Conservation (phyloP, 2,329 filamentous ascomycete genomes). For the Zopfia rhizophila region DNA sequence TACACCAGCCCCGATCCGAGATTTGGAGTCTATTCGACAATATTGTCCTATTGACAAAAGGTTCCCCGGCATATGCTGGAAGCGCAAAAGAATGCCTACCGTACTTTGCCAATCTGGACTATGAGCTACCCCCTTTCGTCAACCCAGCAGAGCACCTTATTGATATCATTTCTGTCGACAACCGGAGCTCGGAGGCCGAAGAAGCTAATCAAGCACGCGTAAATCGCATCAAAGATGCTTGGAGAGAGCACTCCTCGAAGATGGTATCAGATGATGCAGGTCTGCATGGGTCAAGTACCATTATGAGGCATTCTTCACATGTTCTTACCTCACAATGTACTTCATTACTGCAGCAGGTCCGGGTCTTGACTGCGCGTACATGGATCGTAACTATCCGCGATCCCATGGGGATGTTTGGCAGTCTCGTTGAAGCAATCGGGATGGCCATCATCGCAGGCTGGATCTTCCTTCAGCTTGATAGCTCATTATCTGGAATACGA, state of each 20-base stretch:
- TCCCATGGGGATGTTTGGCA: slow-evolving; percentile 77
- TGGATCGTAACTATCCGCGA: slow-evolving; percentile 79
- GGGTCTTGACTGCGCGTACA: slow-evolving; percentile 74
- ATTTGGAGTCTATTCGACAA: slow-evolving; percentile 83
- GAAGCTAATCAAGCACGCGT: slow-evolving; percentile 68
- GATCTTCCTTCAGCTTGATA: slow-evolving; percentile 74
- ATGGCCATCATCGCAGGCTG: slow-evolving; percentile 80
- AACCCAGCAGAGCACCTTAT: slow-evolving; percentile 83
- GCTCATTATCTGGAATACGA: slow-evolving; percentile 76
- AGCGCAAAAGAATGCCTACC: slow-evolving; percentile 66
- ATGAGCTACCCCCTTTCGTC: slow-evolving; percentile 74
- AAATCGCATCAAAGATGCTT: slow-evolving; percentile 68
- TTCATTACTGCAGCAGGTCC: slow-evolving; percentile 69
- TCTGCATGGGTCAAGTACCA: slow-evolving; percentile 4
- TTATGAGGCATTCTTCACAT: slow-evolving; percentile 17
- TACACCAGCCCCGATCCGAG: slow-evolving; percentile 81
- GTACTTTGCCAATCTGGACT: slow-evolving; percentile 71
- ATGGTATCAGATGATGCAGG: slow-evolving; percentile 23
- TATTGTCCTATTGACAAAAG: slow-evolving; percentile 73
- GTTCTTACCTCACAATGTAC: slow-evolving; percentile 57
- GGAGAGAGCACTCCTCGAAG: slow-evolving; percentile 56
- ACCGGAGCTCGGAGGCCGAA: slow-evolving; percentile 74
- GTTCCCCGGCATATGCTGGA: slow-evolving; percentile 75
- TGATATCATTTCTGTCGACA: slow-evolving; percentile 79
- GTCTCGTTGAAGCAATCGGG: slow-evolving; percentile 73